Evolutionary conservation across 345 rosid genomes (phyloP).

Genomic region (Eucalyptus polybractea): DNA sequence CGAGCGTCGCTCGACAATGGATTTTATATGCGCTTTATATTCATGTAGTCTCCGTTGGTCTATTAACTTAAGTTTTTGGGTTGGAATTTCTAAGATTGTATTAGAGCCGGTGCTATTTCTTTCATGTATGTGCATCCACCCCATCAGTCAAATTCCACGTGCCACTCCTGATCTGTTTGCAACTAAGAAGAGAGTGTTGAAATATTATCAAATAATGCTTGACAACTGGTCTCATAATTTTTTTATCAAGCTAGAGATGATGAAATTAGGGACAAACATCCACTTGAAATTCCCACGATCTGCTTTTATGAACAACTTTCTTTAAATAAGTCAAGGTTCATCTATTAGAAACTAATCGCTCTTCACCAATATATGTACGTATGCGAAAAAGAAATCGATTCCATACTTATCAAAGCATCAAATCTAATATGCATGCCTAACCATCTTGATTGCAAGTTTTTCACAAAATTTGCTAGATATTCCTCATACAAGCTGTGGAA

Average conservation of each 20-base stretch:
- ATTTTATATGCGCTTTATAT: neutral
- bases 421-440: neutral
- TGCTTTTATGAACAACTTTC: neutral
- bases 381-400: neutral
- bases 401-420: neutral
- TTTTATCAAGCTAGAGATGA: neutral
- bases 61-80: neutral
- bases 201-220: neutral
- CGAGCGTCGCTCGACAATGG: rapidly evolving
- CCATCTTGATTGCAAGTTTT: neutral
- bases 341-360: neutral
- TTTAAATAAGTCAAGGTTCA: neutral
- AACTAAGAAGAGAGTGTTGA: neutral
- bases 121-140: neutral
- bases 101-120: neutral
- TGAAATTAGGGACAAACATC: neutral
- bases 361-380: neutral
- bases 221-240: neutral
- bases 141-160: neutral
- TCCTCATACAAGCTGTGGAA: neutral
- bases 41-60: rapidly evolving
- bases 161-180: neutral
- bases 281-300: neutral
- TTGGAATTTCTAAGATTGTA: neutral
- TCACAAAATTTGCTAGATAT: neutral